phyloP scores from a whole-genome alignment of 2,329 filamentous ascomycete species.

The Botryotinia convoluta region DNA sequence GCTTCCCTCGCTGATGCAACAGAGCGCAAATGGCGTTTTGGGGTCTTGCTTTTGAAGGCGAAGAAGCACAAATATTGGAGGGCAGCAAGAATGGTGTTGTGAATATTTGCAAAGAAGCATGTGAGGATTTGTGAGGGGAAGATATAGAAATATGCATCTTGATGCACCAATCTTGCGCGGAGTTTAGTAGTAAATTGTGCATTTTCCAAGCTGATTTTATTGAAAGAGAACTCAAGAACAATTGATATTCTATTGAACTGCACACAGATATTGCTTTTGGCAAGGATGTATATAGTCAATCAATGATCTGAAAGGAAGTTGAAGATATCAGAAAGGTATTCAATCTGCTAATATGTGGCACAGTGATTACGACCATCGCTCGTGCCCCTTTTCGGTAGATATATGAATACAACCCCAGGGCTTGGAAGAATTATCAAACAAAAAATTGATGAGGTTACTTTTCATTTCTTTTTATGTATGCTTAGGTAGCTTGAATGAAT shows the following conservation, averaged over 20 bases:
- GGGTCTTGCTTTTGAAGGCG: slow-evolving; percentile 3
- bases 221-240: not conserved
- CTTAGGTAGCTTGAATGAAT: not conserved
- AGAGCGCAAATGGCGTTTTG: not conserved
- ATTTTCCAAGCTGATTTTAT: not conserved
- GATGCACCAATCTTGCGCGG: not conserved
- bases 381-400: not conserved
- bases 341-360: not conserved
- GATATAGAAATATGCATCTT: slow-evolving; percentile 7
- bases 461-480: not conserved
- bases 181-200: not conserved
- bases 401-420: not conserved
- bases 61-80: slow-evolving; percentile 12
- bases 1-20: not conserved
- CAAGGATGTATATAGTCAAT: not conserved
- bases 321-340: not conserved
- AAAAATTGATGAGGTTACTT: not conserved
- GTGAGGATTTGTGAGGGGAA: slow-evolving; percentile 23
- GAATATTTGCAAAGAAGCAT: slow-evolving; percentile 21
- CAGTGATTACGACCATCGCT: not conserved
- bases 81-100: slow-evolving; percentile 26
- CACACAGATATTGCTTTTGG: too few species aligned
- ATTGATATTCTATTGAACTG: not conserved
- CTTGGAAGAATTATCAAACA: not conserved
- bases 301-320: not conserved